These are phyloP conservation scores for Grosmannia huntii DNA, from an alignment of 2,329 filamentous ascomycete genomes.

Conservation along the genomic window DNA sequence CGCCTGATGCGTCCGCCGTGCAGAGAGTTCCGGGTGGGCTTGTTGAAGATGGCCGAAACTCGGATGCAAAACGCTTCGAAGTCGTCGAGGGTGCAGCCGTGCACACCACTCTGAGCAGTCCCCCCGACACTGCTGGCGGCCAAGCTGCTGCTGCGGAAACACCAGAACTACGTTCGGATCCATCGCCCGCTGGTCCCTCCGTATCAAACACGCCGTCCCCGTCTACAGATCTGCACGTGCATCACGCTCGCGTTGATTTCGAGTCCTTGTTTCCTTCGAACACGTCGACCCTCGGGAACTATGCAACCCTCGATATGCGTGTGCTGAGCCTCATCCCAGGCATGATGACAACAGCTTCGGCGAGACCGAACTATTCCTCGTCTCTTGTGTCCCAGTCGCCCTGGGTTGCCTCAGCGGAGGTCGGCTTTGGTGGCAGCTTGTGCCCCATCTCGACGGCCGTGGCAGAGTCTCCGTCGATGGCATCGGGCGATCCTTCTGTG, in stretches of 20 bases:
- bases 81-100: background rate
- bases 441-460: background rate
- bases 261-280: constrained; percentile 23
- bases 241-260: constrained; percentile 20
- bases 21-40: too few relatives aligned
- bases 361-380: background rate
- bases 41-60: too few relatives aligned
- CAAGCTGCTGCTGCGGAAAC: too few relatives aligned
- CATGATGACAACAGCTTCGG: constrained; percentile 15
- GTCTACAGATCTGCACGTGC: constrained; percentile 32
- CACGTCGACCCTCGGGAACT: constrained; percentile 31
- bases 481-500: background rate
- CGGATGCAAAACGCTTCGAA: too few relatives aligned
- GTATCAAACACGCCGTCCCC: background rate
- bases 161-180: too few relatives aligned
- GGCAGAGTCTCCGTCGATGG: background rate
- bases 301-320: constrained; percentile 28
- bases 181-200: too few relatives aligned
- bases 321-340: constrained; percentile 35
- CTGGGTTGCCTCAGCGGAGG: background rate
- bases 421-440: background rate
- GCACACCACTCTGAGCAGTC: background rate
- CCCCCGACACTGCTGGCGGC: background rate
- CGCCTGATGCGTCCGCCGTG: too few relatives aligned
- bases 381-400: background rate